A percentile compares a stretch with the other conserved stretches of the same genome.
Evolutionary conservation across 495 filamentous ascomycete genomes (phyloP).

Genomic region (Aspergillus egyptiacus): DNA sequence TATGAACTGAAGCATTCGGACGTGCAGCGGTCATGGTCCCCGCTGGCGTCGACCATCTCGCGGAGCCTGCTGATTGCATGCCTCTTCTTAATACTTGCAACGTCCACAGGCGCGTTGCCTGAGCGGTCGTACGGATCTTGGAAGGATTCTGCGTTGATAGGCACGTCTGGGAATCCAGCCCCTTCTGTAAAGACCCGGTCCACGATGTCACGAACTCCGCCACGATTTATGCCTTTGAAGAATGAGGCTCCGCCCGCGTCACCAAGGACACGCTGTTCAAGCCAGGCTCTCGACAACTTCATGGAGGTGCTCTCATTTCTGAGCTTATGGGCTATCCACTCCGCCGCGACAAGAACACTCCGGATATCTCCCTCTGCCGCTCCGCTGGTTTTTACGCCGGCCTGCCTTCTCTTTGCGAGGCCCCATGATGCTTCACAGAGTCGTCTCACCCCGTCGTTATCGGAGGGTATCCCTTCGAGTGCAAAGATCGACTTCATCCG

Average conservation of each 20-base stretch:
- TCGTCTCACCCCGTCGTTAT: slow-evolving; percentile 79
- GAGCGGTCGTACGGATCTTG: slow-evolving; percentile 28
- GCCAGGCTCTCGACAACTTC: slow-evolving; percentile 70
- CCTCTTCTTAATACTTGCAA: slow-evolving; percentile 69
- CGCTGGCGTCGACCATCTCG: slow-evolving; percentile 83
- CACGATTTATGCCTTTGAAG: slow-evolving; percentile 70
- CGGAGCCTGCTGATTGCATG: slow-evolving; percentile 72
- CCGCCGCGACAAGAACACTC: slow-evolving; percentile 85
- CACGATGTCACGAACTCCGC: slow-evolving; percentile 74
- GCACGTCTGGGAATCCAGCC: slow-evolving; percentile 68
- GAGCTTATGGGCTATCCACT: slow-evolving; percentile 87
- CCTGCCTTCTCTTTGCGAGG: slow-evolving; percentile 59
- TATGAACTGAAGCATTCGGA: slow-evolving; percentile 79
- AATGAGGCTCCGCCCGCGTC: slow-evolving; percentile 70
- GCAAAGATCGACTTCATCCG: slow-evolving; percentile 78
- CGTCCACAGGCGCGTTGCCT: slow-evolving; percentile 40
- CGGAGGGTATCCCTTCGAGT: slow-evolving; percentile 77
- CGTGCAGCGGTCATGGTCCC: slow-evolving; percentile 80
- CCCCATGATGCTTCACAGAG: slow-evolving; percentile 93
- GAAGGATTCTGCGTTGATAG: slow-evolving; percentile 28
- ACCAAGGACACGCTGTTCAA: slow-evolving; percentile 70
- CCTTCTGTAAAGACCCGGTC: slow-evolving; percentile 81
- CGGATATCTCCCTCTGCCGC: slow-evolving; percentile 86
- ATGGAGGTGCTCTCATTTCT: slow-evolving; percentile 42
- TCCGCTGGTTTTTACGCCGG: slow-evolving; percentile 41